Percentiles rank a stretch among this genome's conserved stretches.
Conservation (phyloP, 768 basidiomycete genomes). For the Xerocomus spinulosus region DNA sequence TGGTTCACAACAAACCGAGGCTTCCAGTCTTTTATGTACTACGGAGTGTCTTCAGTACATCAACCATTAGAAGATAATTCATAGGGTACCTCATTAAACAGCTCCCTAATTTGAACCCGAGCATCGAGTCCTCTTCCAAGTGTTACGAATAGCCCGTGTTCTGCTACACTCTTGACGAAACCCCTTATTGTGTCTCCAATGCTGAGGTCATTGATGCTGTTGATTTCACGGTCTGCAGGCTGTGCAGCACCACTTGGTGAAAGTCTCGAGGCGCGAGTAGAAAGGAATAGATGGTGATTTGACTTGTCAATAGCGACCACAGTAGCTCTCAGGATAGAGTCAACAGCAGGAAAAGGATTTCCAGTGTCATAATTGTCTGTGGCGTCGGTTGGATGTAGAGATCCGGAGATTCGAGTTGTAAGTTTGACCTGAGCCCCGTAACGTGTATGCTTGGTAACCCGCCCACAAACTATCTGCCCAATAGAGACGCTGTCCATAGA, state of each 20-base stretch:
- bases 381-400: slow-evolving; percentile 76
- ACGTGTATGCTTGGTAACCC: slow-evolving; percentile 69
- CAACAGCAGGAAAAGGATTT: slow-evolving; percentile 53
- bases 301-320: slow-evolving; percentile 66
- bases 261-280: slow-evolving; percentile 71
- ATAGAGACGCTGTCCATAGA: slow-evolving; percentile 61
- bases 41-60: slow-evolving; percentile 11
- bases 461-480: slow-evolving; percentile 76
- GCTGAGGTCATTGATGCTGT: slow-evolving; percentile 54
- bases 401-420: slow-evolving; percentile 63
- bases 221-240: slow-evolving; percentile 67
- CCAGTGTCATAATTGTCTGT: slow-evolving; percentile 72
- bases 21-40: slow-evolving; percentile 98
- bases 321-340: slow-evolving; percentile 62
- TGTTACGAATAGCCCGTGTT: slow-evolving; percentile 86
- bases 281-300: slow-evolving; percentile 70
- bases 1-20: slow-evolving; percentile 72
- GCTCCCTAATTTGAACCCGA: slow-evolving; percentile 87
- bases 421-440: slow-evolving; percentile 78
- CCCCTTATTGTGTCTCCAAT: slow-evolving; percentile 78
- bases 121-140: slow-evolving; percentile 83
- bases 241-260: slow-evolving; percentile 44
- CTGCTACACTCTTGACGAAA: slow-evolving; percentile 82
- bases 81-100: slow-evolving; percentile 72
- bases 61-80: background rate